These are phyloP conservation scores for Jackrogersella multiformis DNA, from an alignment of 495 filamentous ascomycete genomes.

Conservation along the genomic window DNA sequence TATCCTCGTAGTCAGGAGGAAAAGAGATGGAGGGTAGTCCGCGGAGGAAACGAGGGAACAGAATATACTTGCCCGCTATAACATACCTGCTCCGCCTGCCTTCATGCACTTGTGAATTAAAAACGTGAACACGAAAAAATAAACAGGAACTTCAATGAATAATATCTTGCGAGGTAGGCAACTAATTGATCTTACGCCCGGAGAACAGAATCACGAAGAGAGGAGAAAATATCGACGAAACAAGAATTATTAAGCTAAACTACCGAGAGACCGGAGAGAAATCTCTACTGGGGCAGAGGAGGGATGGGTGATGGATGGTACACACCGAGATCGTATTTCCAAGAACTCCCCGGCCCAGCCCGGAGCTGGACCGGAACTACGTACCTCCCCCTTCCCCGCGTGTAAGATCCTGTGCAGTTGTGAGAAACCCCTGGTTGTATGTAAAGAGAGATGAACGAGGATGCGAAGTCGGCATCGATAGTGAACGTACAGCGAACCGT, in stretches of 20 bases:
- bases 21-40: background rate
- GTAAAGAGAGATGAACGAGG: background rate
- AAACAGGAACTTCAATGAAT: too few relatives aligned
- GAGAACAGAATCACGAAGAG: too few relatives aligned
- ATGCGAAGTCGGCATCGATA: background rate
- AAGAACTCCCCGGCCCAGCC: conserved; percentile 3
- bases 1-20: background rate
- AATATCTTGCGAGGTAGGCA: background rate
- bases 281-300: conserved; percentile 21
- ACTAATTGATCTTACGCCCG: background rate
- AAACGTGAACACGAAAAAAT: too few relatives aligned
- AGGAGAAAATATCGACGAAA: background rate
- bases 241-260: conserved; percentile 18
- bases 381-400: background rate
- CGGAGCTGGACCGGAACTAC: background rate
- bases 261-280: conserved; percentile 11
- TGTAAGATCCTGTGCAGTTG: conserved; percentile 29
- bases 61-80: background rate
- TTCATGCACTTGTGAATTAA: background rate
- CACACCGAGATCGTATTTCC: conserved; percentile 44
- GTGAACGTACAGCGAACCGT: conserved; percentile 17
- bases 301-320: conserved; percentile 37
- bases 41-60: background rate
- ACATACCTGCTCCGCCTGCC: too few relatives aligned
- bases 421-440: conserved; percentile 30